Conservation (phyloP, 108 stramenopile species). For the Cylindrotheca closterium region DNA sequence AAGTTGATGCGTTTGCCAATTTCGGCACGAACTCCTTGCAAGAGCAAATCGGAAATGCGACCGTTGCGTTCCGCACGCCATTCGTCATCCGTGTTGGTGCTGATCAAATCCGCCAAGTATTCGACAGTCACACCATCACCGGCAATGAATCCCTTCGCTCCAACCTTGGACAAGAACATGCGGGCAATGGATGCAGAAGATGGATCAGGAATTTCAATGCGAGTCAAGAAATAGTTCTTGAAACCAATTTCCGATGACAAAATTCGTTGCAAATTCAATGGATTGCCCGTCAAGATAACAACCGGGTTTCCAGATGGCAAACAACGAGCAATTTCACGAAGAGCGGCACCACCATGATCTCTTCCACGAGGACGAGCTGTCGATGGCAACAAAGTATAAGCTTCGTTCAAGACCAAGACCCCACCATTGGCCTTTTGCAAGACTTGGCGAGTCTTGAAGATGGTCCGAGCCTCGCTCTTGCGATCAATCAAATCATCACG, state of each 20-base stretch:
- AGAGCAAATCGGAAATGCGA: slow-evolving; percentile 80
- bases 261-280: slow-evolving; percentile 86
- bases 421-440: slow-evolving; percentile 87
- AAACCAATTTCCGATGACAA: slow-evolving; percentile 66
- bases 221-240: slow-evolving; percentile 72
- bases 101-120: slow-evolving; percentile 59
- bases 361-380: slow-evolving; percentile 4
- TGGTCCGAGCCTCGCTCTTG: slow-evolving; percentile 63
- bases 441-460: slow-evolving; percentile 85
- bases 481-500: slow-evolving; percentile 84
- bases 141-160: slow-evolving; percentile 86
- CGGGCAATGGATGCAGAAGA: slow-evolving; percentile 75
- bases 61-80: slow-evolving; percentile 90
- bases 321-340: slow-evolving; percentile 70
- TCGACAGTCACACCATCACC: slow-evolving; percentile 56
- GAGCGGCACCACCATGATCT: slow-evolving; percentile 71
- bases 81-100: slow-evolving; percentile 60
- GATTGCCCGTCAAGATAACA: slow-evolving; percentile 84
- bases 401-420: slow-evolving; percentile 90
- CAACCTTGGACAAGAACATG: slow-evolving; percentile 78
- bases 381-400: slow-evolving; percentile 64
- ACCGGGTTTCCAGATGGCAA: slow-evolving; percentile 66
- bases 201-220: slow-evolving; percentile 90
- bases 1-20: slow-evolving; percentile 77
- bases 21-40: slow-evolving; percentile 80